Base-by-base conservation (phyloP, 305 asterid species). In the Fraxinus nigra region DNA sequence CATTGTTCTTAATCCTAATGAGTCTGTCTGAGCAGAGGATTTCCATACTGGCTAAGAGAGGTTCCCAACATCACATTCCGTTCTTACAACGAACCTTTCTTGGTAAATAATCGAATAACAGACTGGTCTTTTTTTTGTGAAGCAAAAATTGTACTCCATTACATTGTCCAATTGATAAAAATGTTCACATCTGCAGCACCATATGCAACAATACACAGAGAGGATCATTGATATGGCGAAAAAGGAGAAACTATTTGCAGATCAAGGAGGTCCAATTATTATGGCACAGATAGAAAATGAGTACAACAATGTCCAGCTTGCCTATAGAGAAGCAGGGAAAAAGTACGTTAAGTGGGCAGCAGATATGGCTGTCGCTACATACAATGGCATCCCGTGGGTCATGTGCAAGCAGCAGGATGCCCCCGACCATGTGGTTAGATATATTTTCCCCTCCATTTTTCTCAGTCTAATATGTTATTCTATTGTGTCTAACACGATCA, bases 331-430 rank as follows among this genome's bases (percentile, higher is more conserved):
- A 0, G 1, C 32, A 3, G 99, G 99, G 0, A 20, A 30, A 67
- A 83, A 93, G 6, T 94, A 95, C 26, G 85, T 95, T 0, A 83
- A 84, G 13, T 95, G 99, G 99, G 97, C 97, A 13, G 98, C 97
- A 72, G 91, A 91, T 54, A 46, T 90, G 97, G 99, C 97, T 54
- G 88, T 83, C 4, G 70, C 48, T 6, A 86, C 91, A 22, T 89
- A 94, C 80, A 70, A 40, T n/a, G 89, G 91, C 24, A 75, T 95
- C 10, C 98, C 98, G 0, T 95, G 99, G 99, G 70, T 94, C 56
- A 95, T 95, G 99, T 95, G 97, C 91, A 95, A 95, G 88, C 99
- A 95, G 83, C 89, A 87, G 80, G 90, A 92, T 78, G 99, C 97
- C 77, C 99, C 99, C 72, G 69, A 56, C 0, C 30, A 87, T 14